Base-by-base conservation (phyloP, 2,329 filamentous ascomycete genomes). In the Phyllosticta citribraziliensis region DNA sequence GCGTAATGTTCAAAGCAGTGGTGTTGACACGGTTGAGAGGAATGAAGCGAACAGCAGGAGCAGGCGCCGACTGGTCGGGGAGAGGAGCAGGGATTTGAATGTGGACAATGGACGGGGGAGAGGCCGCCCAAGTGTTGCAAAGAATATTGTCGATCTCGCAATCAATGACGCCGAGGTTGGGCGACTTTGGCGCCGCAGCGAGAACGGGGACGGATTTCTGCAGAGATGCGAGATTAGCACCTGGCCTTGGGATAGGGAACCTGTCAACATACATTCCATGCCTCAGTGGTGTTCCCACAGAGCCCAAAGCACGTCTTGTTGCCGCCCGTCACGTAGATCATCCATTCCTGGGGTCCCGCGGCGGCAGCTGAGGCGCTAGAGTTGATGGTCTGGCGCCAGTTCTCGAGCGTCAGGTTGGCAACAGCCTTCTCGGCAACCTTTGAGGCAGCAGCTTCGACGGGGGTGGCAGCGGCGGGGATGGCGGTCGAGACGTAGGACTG, bases 281-380 rank as follows among this genome's bases (percentile, higher is more conserved):
- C 87, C 62, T 77, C 76, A 69, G 90, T 87, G 58, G 86, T 75
- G 63, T 77, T 79, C 52, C 70, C 79, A 74, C 89, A 93, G 69
- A 83, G 80, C 67, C 88, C 88, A 70, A 82, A 87, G 77, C 89
- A 93, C 33, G 88, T 91, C 77, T 85, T 87, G 79, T 92, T 91
- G 67, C 87, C 80, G 61, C 89, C 89, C 10, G 85, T 88, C 66
- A 90, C 76, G 66, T 88, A 80, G 64, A 93, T 78, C 79, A 88
- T 86, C 87, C 87, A 91, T 75, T 91, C 86, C 74, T 88, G 86
- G 5, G 88, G 86, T 8, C 76, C 80, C 11, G 82, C 72, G 58
- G 70, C 82, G 64, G 82, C 80, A 27, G 75, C 82, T 63, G 83
- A 77, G 62, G 83, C 78, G 61, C 88, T 83, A 30, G 84, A 82